Evolutionary conservation across 495 filamentous ascomycete species (phyloP), one percentile per base, ranked within the genome.

Genomic region (Parmelia sp.): DNA sequence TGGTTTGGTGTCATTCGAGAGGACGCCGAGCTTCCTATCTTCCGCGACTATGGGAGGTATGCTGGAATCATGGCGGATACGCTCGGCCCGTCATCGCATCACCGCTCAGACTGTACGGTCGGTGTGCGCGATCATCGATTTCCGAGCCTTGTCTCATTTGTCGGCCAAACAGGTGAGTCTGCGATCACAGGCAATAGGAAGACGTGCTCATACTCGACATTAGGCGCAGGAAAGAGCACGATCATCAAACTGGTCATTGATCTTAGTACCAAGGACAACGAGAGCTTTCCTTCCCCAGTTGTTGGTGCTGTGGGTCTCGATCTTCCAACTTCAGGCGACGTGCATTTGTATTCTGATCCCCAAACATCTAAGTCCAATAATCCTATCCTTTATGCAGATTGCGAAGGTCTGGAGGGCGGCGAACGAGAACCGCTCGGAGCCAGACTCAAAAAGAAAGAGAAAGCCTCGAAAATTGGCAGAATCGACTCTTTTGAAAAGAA

Each of bases 181-280:
- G 36, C 44, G 61, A 69, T 40, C 3, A 14, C 19, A 35, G 11
- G 36, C 23, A 27, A 23, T 49, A 71, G 33, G 14, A 7, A 14
- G 49, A 19, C 8, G 29, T 57, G 25, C 44, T 58, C 5, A 60
- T 36, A 36, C 1, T 25, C 12, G 8, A 33, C 7, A 11, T 11
- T 9, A 68, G 66, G 66, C n/a, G 83, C 79, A 33, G 83, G 84
- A 2, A 85, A 86, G 60, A 84, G 82, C 61, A 83, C 83, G 7
- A 65, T 86, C 21, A 77, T 86, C 65, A 81, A 81, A 66, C 69
- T 84, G 45, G 73, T 84, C 2, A 80, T 86, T 57, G 73, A 79
- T 45, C 67, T 61, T 19, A 53, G 23, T 1, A 36, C 25, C 12
- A 36, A 14, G 36, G 44, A 57, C 2, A 45, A 0, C 3, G 53